A percentile compares a stretch with the other conserved stretches of the same genome.
Conservation (phyloP, 768 basidiomycete genomes). For the Kwoniella newhampshirensis region DNA sequence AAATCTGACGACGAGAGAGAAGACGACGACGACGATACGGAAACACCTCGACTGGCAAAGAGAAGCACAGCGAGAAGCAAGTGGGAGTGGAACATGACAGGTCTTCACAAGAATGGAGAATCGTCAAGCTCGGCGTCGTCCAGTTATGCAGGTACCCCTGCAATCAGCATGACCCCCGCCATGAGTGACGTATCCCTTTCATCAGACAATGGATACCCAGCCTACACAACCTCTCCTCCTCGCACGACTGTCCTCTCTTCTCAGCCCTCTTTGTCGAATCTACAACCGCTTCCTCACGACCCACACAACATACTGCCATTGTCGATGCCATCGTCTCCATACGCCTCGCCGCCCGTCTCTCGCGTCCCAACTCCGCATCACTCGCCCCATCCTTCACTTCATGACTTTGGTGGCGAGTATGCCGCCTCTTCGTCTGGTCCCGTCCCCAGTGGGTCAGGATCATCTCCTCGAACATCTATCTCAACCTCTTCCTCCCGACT, state of each 20-base stretch:
- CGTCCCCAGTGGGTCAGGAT: slow-evolving; percentile 15
- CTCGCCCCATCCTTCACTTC: slow-evolving; percentile 23
- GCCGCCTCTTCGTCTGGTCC: slow-evolving; percentile 1
- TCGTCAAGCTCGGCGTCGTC: slow-evolving; percentile 7
- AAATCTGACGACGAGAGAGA: slow-evolving; percentile 30
- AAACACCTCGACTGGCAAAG: background rate
- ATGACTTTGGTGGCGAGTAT: slow-evolving; percentile 21
- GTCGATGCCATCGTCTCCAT: slow-evolving; percentile 25
- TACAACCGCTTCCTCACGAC: slow-evolving; percentile 26
- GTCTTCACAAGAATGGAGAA: slow-evolving; percentile 12
- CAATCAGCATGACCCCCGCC: slow-evolving; percentile 32
- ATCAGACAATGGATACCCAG: background rate
- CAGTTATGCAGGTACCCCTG: slow-evolving; percentile 9
- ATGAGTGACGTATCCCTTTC: slow-evolving; percentile 3
- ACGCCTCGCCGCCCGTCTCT: slow-evolving; percentile 24
- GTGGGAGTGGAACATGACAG: slow-evolving; percentile 27
- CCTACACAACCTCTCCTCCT: slow-evolving; percentile 13
- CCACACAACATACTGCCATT: slow-evolving; percentile 40
- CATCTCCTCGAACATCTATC: slow-evolving; percentile 28
- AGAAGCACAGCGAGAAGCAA: slow-evolving; percentile 6
- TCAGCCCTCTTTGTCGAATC: slow-evolving; percentile 13
- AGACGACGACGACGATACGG: slow-evolving; percentile 8
- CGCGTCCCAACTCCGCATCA: slow-evolving; percentile 20
- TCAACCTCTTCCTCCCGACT: slow-evolving; percentile 28
- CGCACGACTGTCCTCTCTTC: slow-evolving; percentile 6